Evolutionary conservation across 2,329 filamentous ascomycete species (phyloP), one percentile per base, ranked within the genome.

Genomic region (Talaromyces sp.): DNA sequence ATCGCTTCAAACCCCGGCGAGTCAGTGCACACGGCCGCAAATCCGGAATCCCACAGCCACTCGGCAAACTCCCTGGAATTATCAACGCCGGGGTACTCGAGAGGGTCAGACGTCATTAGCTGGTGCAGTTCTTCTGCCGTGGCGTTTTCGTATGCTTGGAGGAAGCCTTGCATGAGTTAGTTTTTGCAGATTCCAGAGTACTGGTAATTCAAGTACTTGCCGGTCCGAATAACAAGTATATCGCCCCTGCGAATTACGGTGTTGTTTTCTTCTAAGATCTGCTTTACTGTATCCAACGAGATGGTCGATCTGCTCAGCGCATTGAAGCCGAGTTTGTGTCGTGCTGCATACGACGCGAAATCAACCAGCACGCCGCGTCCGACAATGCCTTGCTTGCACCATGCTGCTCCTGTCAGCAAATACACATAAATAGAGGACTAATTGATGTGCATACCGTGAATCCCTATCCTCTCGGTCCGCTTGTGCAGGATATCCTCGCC

Each of bases 11-110:
- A 68, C 0, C 67, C 69, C 5, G 67, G 51, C 9, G 67, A 69
- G 30, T 73, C 71, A 23, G 68, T 67, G 1, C 65, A 68, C 14
- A 73, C 65, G 5, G 70, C 71, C 0, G 68, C 67, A 36, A 87
- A 85, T 18, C 78, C 75, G 18, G 77, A 70, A 50, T 86, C 79
- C 83, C 84, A 87, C 8, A 86, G 72, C 83, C 84, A 87, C 8
- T 78, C 73, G 3, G 83, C 76, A 18, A 79, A 78, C 5, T 77
- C 78, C 3, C 77, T 70, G 2, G 75, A 78, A 0, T 79, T 79
- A 34, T 81, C 77, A 0, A 84, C 72, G 0, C 82, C 83, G 12
- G 36, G 36, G 6, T 42, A 57, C 33, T 66, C 67, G 8, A 60
- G 58, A 3, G 30, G 57, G 7, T 62, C 40, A 2, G 47, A 55